These are phyloP conservation scores for Elaeis guineensis DNA, from an alignment of 176 grass and related monocot species.

Conservation along the genomic window DNA sequence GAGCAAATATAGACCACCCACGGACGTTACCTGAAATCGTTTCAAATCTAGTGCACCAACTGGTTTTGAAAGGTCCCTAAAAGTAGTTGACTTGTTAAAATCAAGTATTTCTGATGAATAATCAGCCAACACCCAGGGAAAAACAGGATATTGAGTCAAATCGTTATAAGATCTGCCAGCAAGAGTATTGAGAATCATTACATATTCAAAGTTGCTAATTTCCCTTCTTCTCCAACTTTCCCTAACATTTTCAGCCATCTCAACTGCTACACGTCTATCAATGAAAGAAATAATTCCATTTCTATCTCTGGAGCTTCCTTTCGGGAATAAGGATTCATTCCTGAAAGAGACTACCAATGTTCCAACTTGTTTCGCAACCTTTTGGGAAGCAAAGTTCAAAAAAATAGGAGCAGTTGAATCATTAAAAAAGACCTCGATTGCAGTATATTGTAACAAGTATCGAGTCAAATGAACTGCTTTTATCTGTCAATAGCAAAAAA, in stretches of 20 bases:
- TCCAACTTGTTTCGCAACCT: constrained; percentile 81
- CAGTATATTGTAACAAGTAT: constrained; percentile 84
- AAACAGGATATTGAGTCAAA: constrained; percentile 91
- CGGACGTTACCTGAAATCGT: constrained; percentile 65
- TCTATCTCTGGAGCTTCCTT: constrained; percentile 77
- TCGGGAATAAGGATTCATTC: constrained; percentile 87
- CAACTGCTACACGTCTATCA: constrained; percentile 72
- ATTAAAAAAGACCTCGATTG: constrained; percentile 89
- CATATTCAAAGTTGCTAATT: constrained; percentile 93
- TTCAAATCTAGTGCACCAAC: constrained; percentile 85
- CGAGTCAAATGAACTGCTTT: constrained; percentile 92
- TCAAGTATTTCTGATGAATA: constrained; percentile 94
- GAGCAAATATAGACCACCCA: not conserved
- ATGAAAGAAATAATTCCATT: constrained; percentile 76
- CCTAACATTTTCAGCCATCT: constrained; percentile 83
- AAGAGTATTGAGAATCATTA: constrained; percentile 95
- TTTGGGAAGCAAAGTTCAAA: constrained; percentile 92
- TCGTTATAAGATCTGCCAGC: constrained; percentile 92
- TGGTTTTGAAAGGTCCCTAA: constrained; percentile 90
- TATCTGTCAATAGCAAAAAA: constrained; percentile 58
- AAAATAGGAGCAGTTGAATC: constrained; percentile 78
- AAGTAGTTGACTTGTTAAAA: constrained; percentile 91
- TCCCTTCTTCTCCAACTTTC: constrained; percentile 98
- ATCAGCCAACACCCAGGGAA: constrained; percentile 93
- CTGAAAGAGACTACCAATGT: constrained; percentile 80